A percentile compares a stretch with the other conserved stretches of the same genome.
phyloP scores from a whole-genome alignment of 2,329 filamentous ascomycete species.

The Pseudogymnoascus sp. region DNA sequence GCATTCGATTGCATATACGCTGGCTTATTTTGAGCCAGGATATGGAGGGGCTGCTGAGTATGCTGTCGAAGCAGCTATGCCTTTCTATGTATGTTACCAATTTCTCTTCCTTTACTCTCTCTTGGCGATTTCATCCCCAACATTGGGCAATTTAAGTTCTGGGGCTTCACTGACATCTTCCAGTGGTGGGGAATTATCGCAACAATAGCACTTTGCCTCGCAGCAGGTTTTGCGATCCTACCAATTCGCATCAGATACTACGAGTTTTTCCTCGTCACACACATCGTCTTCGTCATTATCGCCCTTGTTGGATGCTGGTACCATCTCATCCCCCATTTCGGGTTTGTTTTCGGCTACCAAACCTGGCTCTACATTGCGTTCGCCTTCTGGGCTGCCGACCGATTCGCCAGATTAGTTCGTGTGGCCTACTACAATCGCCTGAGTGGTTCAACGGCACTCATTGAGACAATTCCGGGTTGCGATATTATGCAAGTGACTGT shows the following conservation, averaged over 20 bases:
- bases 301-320: constrained; percentile 17
- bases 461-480: constrained; percentile 32
- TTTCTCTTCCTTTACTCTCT: background rate
- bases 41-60: constrained; percentile 8
- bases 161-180: background rate
- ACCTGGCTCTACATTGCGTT: constrained; percentile 38
- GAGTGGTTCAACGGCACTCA: background rate
- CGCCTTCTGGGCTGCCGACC: constrained; percentile 41
- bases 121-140: background rate
- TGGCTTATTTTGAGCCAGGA: constrained; percentile 26
- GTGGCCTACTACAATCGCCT: constrained; percentile 25
- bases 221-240: background rate
- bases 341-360: constrained; percentile 38
- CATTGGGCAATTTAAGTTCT: no score
- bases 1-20: constrained; percentile 38
- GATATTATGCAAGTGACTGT: constrained; percentile 34
- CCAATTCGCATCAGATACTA: constrained; percentile 13
- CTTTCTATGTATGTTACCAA: constrained; percentile 13
- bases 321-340: constrained; percentile 34
- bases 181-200: constrained; percentile 36
- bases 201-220: background rate
- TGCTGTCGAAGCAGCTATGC: constrained; percentile 9
- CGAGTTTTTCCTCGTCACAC: constrained; percentile 15
- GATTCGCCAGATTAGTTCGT: constrained; percentile 34
- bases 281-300: constrained; percentile 16